Base-by-base conservation (phyloP, 805 yeast genomes). In the Nakazawaea wyomingensis region DNA sequence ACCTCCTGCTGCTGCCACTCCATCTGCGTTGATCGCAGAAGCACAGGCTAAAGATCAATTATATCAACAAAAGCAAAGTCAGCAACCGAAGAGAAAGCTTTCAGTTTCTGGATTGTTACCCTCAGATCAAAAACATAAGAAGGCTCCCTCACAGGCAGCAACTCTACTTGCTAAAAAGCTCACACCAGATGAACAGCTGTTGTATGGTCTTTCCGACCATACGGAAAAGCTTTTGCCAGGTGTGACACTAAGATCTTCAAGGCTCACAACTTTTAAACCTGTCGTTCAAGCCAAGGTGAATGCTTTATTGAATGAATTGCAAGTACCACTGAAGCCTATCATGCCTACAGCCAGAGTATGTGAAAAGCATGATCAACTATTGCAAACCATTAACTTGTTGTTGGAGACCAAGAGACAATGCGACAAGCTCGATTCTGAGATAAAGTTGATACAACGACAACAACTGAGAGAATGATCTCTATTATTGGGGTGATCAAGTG, bases 371-470 rank as follows among this genome's bases (percentile, higher is more conserved):
- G 97, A 91, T 53, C 78, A 78, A 44, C 62, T 93, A 41, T 71
- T 85, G 38, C 80, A 81, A 49, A 68, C 81, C 0, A 85, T 87
- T 24, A 80, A 79, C 10, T 74, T 82, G 2, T 66, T 91, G 49
- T 68, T 90, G 43, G 98, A 93, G 43, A 69, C 90, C 13, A 91
- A 91, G 64, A 83, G 79, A 58, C 95, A 87, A 44, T 78, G 79
- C 17, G 99, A 93, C 60, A 89, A 88, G 62, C 66, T 90, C 11
- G 90, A 86, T 49, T 81, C 95, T 3, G 98, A 91, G 52, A 72
- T 76, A 30, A 68, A 70, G 26, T 67, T 81, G 44, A 61, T 66
- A n/a, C 66, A 62, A 44, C 52, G 53, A 21, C 68, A 62, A 42
- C 57, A 55, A 39, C 29, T 14, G 16, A 28, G 24, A 20, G 18